Percentiles rank a stretch among this genome's conserved stretches.
Evolutionary conservation across 225 moss, liverwort and hornwort species (phyloP).

Genomic region (Physcomitrellopsis africana): DNA sequence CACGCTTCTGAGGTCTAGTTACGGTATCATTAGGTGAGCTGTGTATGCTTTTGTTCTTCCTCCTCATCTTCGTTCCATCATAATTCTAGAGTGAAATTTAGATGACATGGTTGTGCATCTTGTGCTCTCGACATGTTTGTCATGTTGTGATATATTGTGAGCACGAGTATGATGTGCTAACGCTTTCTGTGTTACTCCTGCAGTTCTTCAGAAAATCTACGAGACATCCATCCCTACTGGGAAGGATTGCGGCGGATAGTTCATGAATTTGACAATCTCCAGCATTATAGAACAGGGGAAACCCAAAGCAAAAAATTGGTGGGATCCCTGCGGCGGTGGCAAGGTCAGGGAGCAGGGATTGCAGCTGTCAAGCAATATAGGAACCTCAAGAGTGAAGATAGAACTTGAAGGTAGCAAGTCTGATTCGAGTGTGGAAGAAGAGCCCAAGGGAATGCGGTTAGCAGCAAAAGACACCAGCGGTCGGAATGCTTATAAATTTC

Average conservation of each 20-base stretch:
- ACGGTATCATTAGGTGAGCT: too few relatives aligned
- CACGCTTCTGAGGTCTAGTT: too few relatives aligned
- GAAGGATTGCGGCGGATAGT: constrained; percentile 36
- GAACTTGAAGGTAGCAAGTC: constrained; percentile 45
- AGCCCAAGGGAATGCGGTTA: constrained; percentile 54
- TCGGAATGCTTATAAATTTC: constrained; percentile 49
- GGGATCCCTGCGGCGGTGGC: constrained; percentile 45
- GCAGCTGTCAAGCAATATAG: constrained; percentile 48
- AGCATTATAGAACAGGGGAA: constrained; percentile 59
- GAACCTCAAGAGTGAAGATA: constrained; percentile 43
- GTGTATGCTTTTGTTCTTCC: too few relatives aligned
- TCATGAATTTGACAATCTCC: constrained; percentile 62
- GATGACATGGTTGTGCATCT: too few relatives aligned
- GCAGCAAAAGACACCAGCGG: constrained; percentile 44
- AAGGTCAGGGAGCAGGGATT: constrained; percentile 48
- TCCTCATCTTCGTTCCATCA: too few relatives aligned
- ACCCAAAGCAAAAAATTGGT: constrained; percentile 41
- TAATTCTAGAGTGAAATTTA: too few relatives aligned
- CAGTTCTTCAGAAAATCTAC: background rate
- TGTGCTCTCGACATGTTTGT: too few relatives aligned
- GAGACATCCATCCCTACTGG: constrained; percentile 24
- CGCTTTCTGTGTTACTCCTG: background rate
- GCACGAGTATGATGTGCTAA: too few relatives aligned
- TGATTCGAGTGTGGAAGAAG: constrained; percentile 47
- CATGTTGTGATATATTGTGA: too few relatives aligned